A percentile compares a stretch with the other conserved stretches of the same genome.
These are phyloP conservation scores for Meyerozyma sp. DNA, from an alignment of 1,139 yeast species.

Conservation along the genomic window DNA sequence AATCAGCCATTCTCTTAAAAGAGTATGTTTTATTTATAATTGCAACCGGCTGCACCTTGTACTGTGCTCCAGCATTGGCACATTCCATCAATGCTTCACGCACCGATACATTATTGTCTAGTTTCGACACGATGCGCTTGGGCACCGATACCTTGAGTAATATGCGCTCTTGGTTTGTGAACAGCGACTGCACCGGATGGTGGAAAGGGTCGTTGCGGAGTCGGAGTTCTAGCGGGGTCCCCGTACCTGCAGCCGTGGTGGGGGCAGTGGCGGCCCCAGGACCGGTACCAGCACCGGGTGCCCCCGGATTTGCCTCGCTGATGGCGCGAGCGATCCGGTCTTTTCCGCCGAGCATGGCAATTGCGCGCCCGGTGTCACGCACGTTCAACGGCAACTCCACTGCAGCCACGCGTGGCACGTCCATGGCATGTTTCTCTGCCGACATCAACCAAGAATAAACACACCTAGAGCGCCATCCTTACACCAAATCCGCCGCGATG, in stretches of 20 bases:
- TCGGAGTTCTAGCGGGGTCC: conserved; percentile 49
- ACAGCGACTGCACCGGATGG: conserved; percentile 69
- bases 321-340: conserved; percentile 37
- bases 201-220: conserved; percentile 69
- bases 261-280: not conserved
- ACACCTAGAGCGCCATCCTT: not conserved
- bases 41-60: conserved; percentile 55
- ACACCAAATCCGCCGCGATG: not conserved
- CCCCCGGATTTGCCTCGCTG: conserved; percentile 5
- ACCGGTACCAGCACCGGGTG: too few relatives aligned
- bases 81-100: not conserved
- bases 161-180: conserved; percentile 53
- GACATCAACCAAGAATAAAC: not conserved
- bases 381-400: conserved; percentile 81
- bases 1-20: conserved; percentile 85
- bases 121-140: conserved; percentile 20
- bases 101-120: not conserved
- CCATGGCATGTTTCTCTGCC: conserved; percentile 56
- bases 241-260: not conserved
- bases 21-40: conserved; percentile 67
- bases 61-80: conserved; percentile 17
- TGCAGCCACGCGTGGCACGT: conserved; percentile 69
- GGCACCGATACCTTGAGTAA: conserved; percentile 69
- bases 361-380: conserved; percentile 55
- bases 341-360: conserved; percentile 74